A percentile compares a stretch with the other conserved stretches of the same genome.
Evolutionary conservation across 805 yeast genomes (phyloP).

Genomic region (Brettanomyces naardenensis): DNA sequence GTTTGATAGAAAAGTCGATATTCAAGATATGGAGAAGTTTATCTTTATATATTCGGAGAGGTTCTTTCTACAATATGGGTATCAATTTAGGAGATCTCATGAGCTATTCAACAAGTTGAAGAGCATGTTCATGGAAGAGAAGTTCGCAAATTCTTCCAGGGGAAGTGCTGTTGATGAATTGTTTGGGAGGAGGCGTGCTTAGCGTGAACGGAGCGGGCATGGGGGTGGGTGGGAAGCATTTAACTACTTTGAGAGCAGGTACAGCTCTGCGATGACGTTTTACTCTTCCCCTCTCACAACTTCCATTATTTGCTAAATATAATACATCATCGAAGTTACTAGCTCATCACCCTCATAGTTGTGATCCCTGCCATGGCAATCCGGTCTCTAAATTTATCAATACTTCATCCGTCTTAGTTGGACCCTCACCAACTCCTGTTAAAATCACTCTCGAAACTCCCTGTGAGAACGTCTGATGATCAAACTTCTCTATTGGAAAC

Average conservation of each 20-base stretch:
- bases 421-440: constrained; percentile 86
- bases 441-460: constrained; percentile 82
- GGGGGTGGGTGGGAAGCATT: too few species aligned
- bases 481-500: constrained; percentile 20
- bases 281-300: too few species aligned
- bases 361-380: constrained; percentile 37
- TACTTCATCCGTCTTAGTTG: constrained; percentile 49
- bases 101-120: constrained; percentile 24
- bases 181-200: constrained; percentile 8
- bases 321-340: too few species aligned
- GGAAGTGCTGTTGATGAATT: constrained; percentile 8
- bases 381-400: constrained; percentile 54
- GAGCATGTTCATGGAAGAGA: constrained; percentile 26
- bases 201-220: too few species aligned
- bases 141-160: constrained; percentile 10
- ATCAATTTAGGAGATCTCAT: constrained; percentile 20
- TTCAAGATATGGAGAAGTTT: constrained; percentile 26
- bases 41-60: constrained; percentile 25
- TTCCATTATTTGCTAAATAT: too few species aligned
- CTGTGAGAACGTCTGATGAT: constrained; percentile 25
- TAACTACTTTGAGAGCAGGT: too few species aligned
- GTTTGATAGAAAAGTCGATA: too few species aligned
- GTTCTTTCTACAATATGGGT: constrained; percentile 22
- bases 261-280: too few species aligned
- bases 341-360: too few species aligned